Percentiles rank a stretch among this genome's conserved stretches.
Evolutionary conservation across 306 rosid species (phyloP).

Genomic region (Dryas drummondii): DNA sequence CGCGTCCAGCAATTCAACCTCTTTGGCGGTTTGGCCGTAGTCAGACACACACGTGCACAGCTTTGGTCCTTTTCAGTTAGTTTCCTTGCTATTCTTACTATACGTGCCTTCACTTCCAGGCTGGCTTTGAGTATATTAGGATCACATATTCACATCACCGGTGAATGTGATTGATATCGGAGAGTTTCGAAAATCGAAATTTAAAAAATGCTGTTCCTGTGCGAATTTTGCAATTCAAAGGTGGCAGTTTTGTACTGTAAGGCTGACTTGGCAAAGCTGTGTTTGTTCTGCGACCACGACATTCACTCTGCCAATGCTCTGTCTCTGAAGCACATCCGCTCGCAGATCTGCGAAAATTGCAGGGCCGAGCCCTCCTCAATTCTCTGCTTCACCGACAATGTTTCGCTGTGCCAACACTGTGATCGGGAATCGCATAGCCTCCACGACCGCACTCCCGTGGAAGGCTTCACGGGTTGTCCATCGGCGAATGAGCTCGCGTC

Average conservation of each 20-base stretch:
- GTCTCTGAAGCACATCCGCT: slow-evolving; percentile 51
- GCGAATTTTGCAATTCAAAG: slow-evolving; percentile 43
- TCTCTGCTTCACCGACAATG: slow-evolving; percentile 27
- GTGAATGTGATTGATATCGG: no score
- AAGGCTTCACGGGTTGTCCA: slow-evolving; percentile 42
- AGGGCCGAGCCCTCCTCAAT: slow-evolving; percentile 27
- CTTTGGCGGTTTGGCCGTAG: no score
- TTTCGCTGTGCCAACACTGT: slow-evolving; percentile 38
- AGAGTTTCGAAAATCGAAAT: no score
- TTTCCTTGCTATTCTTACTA: no score
- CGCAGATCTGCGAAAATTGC: slow-evolving; percentile 38
- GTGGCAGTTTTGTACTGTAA: slow-evolving; percentile 38
- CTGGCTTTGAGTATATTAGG: no score
- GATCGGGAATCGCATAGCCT: slow-evolving; percentile 27
- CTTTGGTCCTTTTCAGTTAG: no score
- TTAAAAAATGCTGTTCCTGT: neutral
- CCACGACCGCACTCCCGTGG: slow-evolving; percentile 10
- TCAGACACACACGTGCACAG: no score
- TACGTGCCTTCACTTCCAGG: no score
- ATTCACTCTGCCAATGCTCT: slow-evolving; percentile 55
- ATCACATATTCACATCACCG: no score
- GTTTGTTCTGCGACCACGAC: slow-evolving; percentile 44
- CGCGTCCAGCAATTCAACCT: no score
- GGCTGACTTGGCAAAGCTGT: slow-evolving; percentile 47
- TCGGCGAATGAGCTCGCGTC: slow-evolving; percentile 36